Percentiles rank a stretch among this genome's conserved stretches.
Conservation (phyloP, 2,329 filamentous ascomycete species). For the Fusarium humuli region DNA sequence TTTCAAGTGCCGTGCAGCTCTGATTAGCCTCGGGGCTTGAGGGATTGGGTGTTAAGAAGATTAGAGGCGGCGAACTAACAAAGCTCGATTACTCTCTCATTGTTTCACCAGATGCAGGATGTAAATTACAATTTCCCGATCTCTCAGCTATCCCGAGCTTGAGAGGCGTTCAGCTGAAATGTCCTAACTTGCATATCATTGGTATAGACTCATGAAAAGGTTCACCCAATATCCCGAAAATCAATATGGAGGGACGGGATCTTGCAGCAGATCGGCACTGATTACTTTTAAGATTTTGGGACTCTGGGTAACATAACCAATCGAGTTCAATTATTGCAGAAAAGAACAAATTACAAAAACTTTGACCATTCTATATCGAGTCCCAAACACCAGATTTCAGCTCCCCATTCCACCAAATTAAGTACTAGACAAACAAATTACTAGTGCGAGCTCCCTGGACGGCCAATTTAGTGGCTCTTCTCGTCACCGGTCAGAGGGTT, state of each 20-base stretch:
- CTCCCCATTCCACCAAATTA: background rate
- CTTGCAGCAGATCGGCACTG: conserved; percentile 4
- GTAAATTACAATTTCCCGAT: background rate
- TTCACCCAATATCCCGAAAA: conserved; percentile 12
- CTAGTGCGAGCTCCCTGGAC: background rate
- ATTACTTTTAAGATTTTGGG: background rate
- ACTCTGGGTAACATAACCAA: background rate
- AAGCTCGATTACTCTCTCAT: background rate
- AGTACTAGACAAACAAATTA: background rate
- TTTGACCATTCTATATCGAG: background rate
- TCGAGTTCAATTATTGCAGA: conserved; percentile 5
- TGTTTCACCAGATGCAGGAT: background rate
- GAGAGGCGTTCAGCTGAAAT: background rate
- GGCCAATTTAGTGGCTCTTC: background rate
- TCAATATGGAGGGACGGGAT: conserved; percentile 28
- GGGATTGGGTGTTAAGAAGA: background rate
- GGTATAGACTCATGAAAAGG: background rate
- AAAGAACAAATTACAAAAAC: background rate
- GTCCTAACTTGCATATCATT: background rate
- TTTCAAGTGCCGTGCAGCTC: background rate
- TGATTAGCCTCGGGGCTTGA: background rate
- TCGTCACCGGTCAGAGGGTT: conserved; percentile 17
- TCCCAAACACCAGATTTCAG: background rate
- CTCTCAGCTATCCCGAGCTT: background rate
- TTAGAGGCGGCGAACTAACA: background rate